Base-by-base conservation (phyloP, 345 rosid genomes). In the Lepidium africanum region DNA sequence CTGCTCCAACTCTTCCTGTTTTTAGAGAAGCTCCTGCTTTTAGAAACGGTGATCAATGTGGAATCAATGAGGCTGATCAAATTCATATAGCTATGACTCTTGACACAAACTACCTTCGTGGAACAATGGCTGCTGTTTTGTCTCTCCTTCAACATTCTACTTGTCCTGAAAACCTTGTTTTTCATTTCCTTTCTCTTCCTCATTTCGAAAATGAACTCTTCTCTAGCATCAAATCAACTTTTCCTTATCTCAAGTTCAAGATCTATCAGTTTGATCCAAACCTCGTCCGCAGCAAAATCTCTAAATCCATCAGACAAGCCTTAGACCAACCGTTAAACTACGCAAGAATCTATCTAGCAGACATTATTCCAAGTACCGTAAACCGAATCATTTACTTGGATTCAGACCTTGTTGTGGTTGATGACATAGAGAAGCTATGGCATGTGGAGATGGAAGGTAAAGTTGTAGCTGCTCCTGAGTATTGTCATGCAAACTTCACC, bases 31-130 rank as follows among this genome's bases (percentile, higher is more conserved):
- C 88, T 2, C 85, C 88, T 0, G 83, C 83, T 12, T 85, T 85
- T 2, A 61, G 88, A 15, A 85, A 83, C 16, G 88, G 84, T 6
- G 76, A 83, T 9, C 48, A 53, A 7, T 87, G 92, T 32, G 82
- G 76, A 0, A 66, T 66, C 1, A 16, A 2, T 3, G 68, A 76
- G 17, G 63, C 39, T 37, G 79, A 84, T 46, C 30, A 6, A 10
- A 81, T 87, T 4, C 95, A 86, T 19, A 69, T 83, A 0, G 83
- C 87, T 2, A 86, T 86, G 91, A 84, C 91, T 14, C 84, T 88
- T 0, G 91, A 88, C 47, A 75, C 78, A n/a, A 85, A 88, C 66
- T 88, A 86, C 51, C 81, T 88, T 16, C 79, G 91, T 12, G 91
- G 91, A 2, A 88, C 95, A 49, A 84, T 86, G 86, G 89, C 89